Conservation (phyloP, 1,284 basidiomycete species). For the Cryptococcus jaspeensis region DNA sequence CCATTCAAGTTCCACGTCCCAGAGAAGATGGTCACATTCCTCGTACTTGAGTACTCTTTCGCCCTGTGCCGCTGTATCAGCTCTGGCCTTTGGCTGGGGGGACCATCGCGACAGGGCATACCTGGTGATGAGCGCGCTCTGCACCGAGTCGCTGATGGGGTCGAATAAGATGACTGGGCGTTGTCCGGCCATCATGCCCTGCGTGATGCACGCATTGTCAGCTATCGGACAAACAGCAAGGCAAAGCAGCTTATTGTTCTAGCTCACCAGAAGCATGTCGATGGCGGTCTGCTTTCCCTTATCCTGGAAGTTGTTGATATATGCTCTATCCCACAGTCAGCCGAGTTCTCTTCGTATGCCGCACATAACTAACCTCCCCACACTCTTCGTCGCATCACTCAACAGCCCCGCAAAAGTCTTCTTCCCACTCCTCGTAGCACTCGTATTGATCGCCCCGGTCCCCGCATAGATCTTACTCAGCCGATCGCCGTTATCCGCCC, state of each 20-base stretch:
- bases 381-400: conserved; percentile 95
- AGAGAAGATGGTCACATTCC: conserved; percentile 70
- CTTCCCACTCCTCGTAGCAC: conserved; percentile 90
- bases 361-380: conserved; percentile 50
- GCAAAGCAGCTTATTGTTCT: too few species aligned
- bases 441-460: conserved; percentile 93
- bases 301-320: conserved; percentile 98
- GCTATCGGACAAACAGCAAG: neutral
- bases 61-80: conserved; percentile 54
- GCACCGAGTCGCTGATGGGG: conserved; percentile 85
- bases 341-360: neutral
- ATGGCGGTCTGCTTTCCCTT: conserved; percentile 91
- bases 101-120: conserved; percentile 32
- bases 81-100: neutral
- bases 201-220: neutral
- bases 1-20: conserved; percentile 99
- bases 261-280: conserved; percentile 82
- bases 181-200: conserved; percentile 91
- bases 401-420: conserved; percentile 86
- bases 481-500: conserved; percentile 95
- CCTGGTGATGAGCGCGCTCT: conserved; percentile 67
- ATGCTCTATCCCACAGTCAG: conserved; percentile 64
- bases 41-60: conserved; percentile 79
- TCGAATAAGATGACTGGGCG: conserved; percentile 87
- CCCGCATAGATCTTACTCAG: conserved; percentile 90